A percentile compares a stretch with the other conserved stretches of the same genome.
Conservation (phyloP, 768 basidiomycete species). For the Mycena pura region DNA sequence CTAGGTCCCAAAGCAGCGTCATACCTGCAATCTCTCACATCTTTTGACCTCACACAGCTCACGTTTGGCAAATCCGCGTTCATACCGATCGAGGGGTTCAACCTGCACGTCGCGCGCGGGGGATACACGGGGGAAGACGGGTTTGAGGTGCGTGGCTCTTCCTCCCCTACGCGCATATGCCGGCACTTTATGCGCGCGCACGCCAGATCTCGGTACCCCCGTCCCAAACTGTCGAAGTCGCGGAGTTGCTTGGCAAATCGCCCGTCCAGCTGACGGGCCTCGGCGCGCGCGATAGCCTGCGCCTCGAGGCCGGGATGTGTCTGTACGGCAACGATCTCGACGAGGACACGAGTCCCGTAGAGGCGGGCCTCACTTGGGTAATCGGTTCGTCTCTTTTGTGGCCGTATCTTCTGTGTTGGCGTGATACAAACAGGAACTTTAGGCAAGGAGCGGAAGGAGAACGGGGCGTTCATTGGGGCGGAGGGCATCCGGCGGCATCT, state of each 20-base stretch:
- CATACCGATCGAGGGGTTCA: conserved; percentile 77
- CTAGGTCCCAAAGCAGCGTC: conserved; percentile 83
- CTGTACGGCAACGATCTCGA: conserved; percentile 94
- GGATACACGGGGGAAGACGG: conserved; percentile 99
- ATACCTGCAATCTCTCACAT: conserved; percentile 78
- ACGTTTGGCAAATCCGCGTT: conserved; percentile 88
- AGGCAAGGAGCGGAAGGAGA: conserved; percentile 86
- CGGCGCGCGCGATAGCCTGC: conserved; percentile 91
- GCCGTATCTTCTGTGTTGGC: too few relatives aligned
- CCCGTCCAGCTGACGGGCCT: conserved; percentile 88
- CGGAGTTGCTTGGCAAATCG: conserved; percentile 64
- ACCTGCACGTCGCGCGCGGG: conserved; percentile 88
- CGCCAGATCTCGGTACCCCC: conserved; percentile 88
- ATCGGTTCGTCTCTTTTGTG: conserved; percentile 68
- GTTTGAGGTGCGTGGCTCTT: conserved; percentile 72
- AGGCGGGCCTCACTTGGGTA: conserved; percentile 92
- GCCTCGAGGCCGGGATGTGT: conserved; percentile 96
- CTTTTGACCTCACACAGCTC: conserved; percentile 73
- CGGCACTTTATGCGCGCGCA: background rate
- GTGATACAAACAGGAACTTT: too few relatives aligned
- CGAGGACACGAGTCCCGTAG: conserved; percentile 84
- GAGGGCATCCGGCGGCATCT: conserved; percentile 76
- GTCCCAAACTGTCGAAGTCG: conserved; percentile 72
- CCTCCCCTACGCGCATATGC: conserved; percentile 1
- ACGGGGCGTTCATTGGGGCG: conserved; percentile 79